These are phyloP conservation scores for Lotus japonicus DNA, from an alignment of 306 rosid species.

Conservation along the genomic window DNA sequence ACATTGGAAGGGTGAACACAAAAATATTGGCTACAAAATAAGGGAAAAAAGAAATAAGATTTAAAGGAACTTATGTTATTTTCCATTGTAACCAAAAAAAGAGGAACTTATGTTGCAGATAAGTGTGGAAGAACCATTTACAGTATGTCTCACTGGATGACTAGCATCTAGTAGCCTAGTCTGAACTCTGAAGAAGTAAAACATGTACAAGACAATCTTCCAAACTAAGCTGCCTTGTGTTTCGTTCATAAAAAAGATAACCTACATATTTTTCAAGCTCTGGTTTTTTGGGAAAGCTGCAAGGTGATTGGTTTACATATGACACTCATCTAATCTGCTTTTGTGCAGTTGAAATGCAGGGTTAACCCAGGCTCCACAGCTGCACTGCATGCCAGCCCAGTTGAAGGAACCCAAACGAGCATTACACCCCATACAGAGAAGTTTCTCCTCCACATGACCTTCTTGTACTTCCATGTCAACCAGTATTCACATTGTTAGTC, in stretches of 20 bases:
- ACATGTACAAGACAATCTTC: background rate
- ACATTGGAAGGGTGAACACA: background rate
- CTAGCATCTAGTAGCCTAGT: too few relatives aligned
- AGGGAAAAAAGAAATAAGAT: background rate
- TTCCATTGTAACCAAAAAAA: too few relatives aligned
- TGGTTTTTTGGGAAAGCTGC: too few relatives aligned
- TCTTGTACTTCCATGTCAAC: constrained; percentile 55
- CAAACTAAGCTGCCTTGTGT: background rate
- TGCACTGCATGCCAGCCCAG: constrained; percentile 91
- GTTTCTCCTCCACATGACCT: constrained; percentile 71
- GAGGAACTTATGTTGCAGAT: too few relatives aligned
- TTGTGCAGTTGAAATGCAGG: constrained; percentile 87
- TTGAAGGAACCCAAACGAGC: constrained; percentile 83
- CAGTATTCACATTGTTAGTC: constrained; percentile 18
- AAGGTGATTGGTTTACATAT: background rate
- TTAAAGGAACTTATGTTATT: too few relatives aligned
- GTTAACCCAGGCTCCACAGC: constrained; percentile 84
- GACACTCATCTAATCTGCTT: constrained; percentile 69
- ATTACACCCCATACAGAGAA: constrained; percentile 69
- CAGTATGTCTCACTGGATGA: too few relatives aligned
- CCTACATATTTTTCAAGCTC: constrained; percentile 4
- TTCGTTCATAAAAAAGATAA: background rate
- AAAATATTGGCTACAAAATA: background rate
- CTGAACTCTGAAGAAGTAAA: background rate
- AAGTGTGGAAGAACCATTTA: too few relatives aligned